phyloP scores from a whole-genome alignment of 2,329 filamentous ascomycete species.

The Nemania abortiva region DNA sequence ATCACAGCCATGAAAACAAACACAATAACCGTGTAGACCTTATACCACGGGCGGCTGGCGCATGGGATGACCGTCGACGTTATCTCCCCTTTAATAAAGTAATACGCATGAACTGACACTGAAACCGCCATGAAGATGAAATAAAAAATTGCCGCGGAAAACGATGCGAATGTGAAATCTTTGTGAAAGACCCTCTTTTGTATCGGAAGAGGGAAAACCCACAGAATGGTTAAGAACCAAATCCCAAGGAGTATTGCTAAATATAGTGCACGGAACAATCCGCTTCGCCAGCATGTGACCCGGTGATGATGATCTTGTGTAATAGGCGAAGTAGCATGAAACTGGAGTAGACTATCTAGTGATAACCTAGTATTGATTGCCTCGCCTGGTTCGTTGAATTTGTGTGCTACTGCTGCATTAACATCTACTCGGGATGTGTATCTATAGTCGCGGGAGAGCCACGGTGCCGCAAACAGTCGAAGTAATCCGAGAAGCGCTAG shows the following conservation, averaged over 20 bases:
- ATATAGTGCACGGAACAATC: background rate
- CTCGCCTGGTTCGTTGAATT: background rate
- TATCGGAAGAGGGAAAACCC: background rate
- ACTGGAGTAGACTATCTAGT: conserved; percentile 7
- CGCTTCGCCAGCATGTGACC: background rate
- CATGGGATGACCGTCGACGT: conserved; percentile 48
- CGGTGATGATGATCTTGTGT: background rate
- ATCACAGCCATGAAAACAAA: background rate
- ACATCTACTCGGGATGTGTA: background rate
- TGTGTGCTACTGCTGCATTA: too few relatives aligned
- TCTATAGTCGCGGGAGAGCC: conserved; percentile 34
- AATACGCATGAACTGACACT: conserved; percentile 32
- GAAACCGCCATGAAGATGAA: conserved; percentile 36
- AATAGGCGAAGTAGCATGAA: background rate
- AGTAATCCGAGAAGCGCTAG: conserved; percentile 41
- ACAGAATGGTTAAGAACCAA: conserved; percentile 28
- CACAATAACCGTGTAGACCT: conserved; percentile 39
- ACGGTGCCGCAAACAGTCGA: conserved; percentile 42
- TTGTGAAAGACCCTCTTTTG: too few relatives aligned
- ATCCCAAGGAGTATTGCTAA: background rate
- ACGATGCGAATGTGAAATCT: too few relatives aligned
- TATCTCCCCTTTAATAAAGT: conserved; percentile 37
- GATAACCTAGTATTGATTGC: background rate
- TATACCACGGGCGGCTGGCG: conserved; percentile 44
- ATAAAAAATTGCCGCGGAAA: conserved; percentile 33